Base-by-base conservation (phyloP, 345 rosid species). In the Arabidopsis thaliana region DNA sequence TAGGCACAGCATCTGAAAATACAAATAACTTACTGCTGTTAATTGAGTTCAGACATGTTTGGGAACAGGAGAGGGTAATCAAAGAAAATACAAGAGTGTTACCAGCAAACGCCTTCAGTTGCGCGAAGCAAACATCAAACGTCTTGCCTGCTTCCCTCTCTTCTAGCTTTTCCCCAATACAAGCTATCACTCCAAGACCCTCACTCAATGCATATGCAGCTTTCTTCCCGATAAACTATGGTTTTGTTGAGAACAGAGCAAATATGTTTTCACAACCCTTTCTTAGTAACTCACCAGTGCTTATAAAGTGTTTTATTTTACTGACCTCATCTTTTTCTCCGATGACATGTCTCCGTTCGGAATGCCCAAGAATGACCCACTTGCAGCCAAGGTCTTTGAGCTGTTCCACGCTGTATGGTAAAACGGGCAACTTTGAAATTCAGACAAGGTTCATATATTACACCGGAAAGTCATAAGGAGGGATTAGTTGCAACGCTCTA, bases 351-450 rank as follows among this genome's bases (percentile, higher is more conserved):
- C 99, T 95, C 60, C 99, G 86, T 73, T 95, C 99, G 14, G 98
- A 95, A 82, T 95, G 99, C 62, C 99, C 99, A 65, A 90, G 94
- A 83, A 95, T 84, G 66, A 88, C 99, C 99, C 98, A 92, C 81
- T 90, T 89, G 88, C 97, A 90, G 71, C 98, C 99, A 36, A 84
- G 64, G 78, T 95, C 98, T 81, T 86, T 93, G 76, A 95, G 61
- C 78, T 95, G 99, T 76, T 95, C 99, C 79, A 85, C 98, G 49
- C 99, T 95, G 72, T 56, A 82, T 63, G 65, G 76, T 14, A 12
- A 76, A 44, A 63, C 14, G 0, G 2, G 45, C 13, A 40, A 55
- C 38, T 55, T 50, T 74, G 22, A 23, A 40, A 45, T 38, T 49
- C 9, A 30, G 30, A 40, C 13, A 20, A 57, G 38, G 67, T 8